Conservation (phyloP, 1,284 basidiomycete genomes). For the Hemileia vastatrix region DNA sequence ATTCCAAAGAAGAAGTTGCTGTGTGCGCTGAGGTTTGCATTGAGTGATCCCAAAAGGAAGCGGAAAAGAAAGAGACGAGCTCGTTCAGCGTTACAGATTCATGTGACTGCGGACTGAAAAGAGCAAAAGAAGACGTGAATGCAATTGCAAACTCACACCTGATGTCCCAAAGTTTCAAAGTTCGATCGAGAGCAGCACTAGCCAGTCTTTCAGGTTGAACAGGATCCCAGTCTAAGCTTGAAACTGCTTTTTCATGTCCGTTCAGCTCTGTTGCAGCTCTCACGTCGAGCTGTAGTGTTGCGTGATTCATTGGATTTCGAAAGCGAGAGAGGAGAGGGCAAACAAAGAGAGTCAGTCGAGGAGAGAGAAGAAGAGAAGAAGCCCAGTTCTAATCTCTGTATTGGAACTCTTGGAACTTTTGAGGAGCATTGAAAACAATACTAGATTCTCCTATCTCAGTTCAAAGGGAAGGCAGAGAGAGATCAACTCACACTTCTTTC, state of each 20-base stretch:
- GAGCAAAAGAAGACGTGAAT: background rate
- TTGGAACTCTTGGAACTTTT: too few relatives aligned
- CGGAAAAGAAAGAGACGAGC: too few relatives aligned
- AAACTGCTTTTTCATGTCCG: slow-evolving; percentile 34
- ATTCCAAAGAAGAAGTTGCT: slow-evolving; percentile 29
- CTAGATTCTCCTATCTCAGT: too few relatives aligned
- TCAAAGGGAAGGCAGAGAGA: too few relatives aligned
- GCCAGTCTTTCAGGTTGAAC: slow-evolving; percentile 31
- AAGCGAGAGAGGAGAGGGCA: background rate
- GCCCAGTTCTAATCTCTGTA: too few relatives aligned
- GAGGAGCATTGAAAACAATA: too few relatives aligned
- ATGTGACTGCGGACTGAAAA: too few relatives aligned
- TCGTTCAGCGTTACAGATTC: too few relatives aligned
- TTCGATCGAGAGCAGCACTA: slow-evolving; percentile 31
- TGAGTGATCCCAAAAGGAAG: too few relatives aligned
- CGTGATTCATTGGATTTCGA: background rate
- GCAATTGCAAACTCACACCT: background rate
- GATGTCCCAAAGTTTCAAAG: slow-evolving; percentile 35
- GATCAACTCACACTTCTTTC: too few relatives aligned
- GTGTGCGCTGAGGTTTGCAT: slow-evolving; percentile 30
- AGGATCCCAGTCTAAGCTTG: slow-evolving; percentile 34
- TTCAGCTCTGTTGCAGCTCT: slow-evolving; percentile 32
- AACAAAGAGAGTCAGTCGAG: background rate
- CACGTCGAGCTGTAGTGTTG: slow-evolving; percentile 24
- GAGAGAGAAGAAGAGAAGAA: too few relatives aligned